Evolutionary conservation across 768 basidiomycete species (phyloP).

Genomic region (Termitomyces heimii): DNA sequence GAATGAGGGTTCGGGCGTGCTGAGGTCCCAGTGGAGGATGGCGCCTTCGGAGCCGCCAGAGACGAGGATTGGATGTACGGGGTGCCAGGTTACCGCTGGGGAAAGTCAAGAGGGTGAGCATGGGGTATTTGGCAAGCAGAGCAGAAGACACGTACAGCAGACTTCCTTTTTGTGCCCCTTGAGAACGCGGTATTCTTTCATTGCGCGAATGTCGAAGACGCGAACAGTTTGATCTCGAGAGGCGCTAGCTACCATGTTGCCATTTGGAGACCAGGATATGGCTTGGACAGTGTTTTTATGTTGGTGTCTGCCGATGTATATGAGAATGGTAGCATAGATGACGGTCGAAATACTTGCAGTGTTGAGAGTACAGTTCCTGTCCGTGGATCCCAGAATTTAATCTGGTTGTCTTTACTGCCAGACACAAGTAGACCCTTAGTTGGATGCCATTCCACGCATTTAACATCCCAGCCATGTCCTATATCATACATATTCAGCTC

Average conservation of each 20-base stretch:
- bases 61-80: constrained; percentile 84
- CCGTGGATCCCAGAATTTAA: constrained; percentile 99
- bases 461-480: constrained; percentile 99
- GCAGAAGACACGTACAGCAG: constrained; percentile 60
- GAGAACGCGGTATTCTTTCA: constrained; percentile 90
- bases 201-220: constrained; percentile 96
- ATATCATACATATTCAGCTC: neutral
- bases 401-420: constrained; percentile 95
- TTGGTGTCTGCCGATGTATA: constrained; percentile 58
- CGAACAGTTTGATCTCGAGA: constrained; percentile 93
- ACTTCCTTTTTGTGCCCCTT: constrained; percentile 99
- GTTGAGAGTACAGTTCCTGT: constrained; percentile 89
- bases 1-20: constrained; percentile 48
- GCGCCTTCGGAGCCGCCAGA: constrained; percentile 94
- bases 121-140: neutral
- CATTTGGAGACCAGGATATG: constrained; percentile 89
- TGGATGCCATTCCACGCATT: constrained; percentile 98
- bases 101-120: neutral
- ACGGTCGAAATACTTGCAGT: constrained; percentile 44
- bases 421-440: constrained; percentile 93
- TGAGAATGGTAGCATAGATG: neutral
- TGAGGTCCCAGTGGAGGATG: constrained; percentile 91
- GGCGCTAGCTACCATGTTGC: constrained; percentile 90
- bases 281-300: constrained; percentile 98
- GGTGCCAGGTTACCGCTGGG: constrained; percentile 92